Evolutionary conservation across 1,284 basidiomycete genomes (phyloP).

Genomic region (Ceratobasidium sp.): DNA sequence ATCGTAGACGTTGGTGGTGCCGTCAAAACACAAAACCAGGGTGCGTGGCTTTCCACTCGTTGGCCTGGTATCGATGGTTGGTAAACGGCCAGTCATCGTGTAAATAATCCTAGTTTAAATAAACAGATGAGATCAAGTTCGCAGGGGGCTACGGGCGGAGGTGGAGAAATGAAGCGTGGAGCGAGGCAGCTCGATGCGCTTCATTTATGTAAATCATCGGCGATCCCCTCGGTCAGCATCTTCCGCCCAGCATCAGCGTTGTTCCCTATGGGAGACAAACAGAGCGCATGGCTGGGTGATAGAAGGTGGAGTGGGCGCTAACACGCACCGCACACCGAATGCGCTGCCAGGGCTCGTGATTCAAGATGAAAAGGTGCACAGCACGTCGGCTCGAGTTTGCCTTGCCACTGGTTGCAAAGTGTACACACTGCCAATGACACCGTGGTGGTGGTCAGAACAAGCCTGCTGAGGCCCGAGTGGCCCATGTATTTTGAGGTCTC

Average conservation of each 20-base stretch:
- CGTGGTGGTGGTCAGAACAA: neutral
- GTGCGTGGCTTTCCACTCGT: slow-evolving; percentile 38
- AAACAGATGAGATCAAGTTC: neutral
- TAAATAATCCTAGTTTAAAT: slow-evolving; percentile 6
- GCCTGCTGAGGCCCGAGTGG: neutral
- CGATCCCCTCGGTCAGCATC: neutral
- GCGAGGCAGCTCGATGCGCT: neutral
- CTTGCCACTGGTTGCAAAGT: neutral
- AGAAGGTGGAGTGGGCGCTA: neutral
- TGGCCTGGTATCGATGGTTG: slow-evolving; percentile 25
- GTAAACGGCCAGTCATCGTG: slow-evolving; percentile 21
- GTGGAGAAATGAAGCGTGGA: neutral
- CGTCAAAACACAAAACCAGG: slow-evolving; percentile 47
- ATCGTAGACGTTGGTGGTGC: slow-evolving; percentile 46
- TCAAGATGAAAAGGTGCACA: neutral
- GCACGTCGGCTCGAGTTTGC: neutral
- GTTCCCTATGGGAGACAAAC: neutral
- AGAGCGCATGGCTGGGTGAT: slow-evolving; percentile 1
- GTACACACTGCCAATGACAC: neutral
- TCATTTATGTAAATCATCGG: neutral
- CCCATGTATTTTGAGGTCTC: neutral
- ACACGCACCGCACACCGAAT: neutral
- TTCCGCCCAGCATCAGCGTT: neutral
- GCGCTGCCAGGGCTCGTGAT: neutral
- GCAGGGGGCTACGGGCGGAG: too few species aligned